Evolutionary conservation across 352 stramenopile species (phyloP), one percentile per base, ranked within the genome.

Genomic region (Peronospora farinosa): DNA sequence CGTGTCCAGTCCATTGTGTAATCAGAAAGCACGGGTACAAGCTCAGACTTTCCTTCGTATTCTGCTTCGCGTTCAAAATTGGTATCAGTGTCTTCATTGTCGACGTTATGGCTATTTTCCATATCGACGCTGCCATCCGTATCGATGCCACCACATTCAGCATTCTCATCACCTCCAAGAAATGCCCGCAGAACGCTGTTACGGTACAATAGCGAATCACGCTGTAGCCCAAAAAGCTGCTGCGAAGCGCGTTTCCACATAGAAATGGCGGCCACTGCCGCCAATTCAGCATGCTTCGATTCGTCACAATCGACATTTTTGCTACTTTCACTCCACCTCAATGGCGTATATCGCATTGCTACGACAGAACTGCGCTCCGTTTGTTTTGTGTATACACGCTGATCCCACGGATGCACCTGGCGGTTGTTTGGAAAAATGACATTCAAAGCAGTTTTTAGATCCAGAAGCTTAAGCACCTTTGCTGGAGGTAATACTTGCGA

Each of bases 201-300:
- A 17, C 56, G 56, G 15, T 74, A 74, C 13, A 74, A 21, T 12
- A 68, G 39, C 6, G 49, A 64, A 46, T 65, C 54, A 7, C 50
- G 49, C 21, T 51, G 38, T 19, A 63, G 28, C 8, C 52, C 49
- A 48, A 68, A 65, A 28, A 54, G 46, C n/a, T 65, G 56, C 32
- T 74, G 65, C 0, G 65, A 70, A 42, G 65, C 52, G 23, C 65
- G 61, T 23, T 47, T 25, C 65, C 65, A 74, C 60, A 74, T 70
- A 0, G 65, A 68, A 28, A 70, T 67, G 2, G 57, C 48, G 16
- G 38, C 60, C 36, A 54, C 44, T 4, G 40, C 27, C 36, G 35
- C 48, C 33, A 55, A 42, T 39, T 54, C 55, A 17, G 37, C 33
- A 41, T 19, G 51, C 32, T 52, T 51, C n/a, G 40, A 30, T 30